Evolutionary conservation across 1,284 basidiomycete species (phyloP).

Genomic region (Austroboletus novae-zelandiae): DNA sequence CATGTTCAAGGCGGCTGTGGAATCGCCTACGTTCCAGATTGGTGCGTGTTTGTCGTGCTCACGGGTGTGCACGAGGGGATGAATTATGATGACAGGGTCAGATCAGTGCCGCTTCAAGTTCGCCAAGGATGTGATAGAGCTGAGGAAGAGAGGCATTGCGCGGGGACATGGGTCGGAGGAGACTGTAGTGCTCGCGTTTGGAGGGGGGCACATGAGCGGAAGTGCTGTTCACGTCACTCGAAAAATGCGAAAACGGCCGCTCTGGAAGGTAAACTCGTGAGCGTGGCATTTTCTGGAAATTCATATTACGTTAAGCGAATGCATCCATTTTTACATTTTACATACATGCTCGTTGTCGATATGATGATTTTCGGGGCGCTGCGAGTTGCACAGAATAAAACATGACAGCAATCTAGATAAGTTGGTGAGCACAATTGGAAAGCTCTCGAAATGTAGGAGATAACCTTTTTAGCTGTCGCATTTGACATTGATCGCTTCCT

Average conservation of each 20-base stretch:
- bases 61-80: conserved; percentile 12
- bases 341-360: conserved; percentile 14
- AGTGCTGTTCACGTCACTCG: conserved; percentile 83
- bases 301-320: conserved; percentile 29
- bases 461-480: conserved; percentile 28
- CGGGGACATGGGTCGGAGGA: conserved; percentile 68
- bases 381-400: neutral
- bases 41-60: conserved; percentile 46
- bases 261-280: conserved; percentile 83
- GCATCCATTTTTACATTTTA: conserved; percentile 16
- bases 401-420: neutral
- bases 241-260: conserved; percentile 75
- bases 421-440: conserved; percentile 9
- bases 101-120: conserved; percentile 87
- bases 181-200: conserved; percentile 84
- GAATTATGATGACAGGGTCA: conserved; percentile 47
- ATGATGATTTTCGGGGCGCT: conserved; percentile 8
- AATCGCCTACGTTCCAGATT: conserved; percentile 73
- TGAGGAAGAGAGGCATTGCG: conserved; percentile 68
- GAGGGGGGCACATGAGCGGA: conserved; percentile 61
- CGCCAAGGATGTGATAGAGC: conserved; percentile 82
- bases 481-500: conserved; percentile 24
- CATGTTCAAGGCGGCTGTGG: conserved; percentile 75
- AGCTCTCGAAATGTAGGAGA: conserved; percentile 24
- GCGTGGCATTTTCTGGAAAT: conserved; percentile 14